Conservation (phyloP, 805 yeast species). For the Hanseniaspora valbyensis region DNA sequence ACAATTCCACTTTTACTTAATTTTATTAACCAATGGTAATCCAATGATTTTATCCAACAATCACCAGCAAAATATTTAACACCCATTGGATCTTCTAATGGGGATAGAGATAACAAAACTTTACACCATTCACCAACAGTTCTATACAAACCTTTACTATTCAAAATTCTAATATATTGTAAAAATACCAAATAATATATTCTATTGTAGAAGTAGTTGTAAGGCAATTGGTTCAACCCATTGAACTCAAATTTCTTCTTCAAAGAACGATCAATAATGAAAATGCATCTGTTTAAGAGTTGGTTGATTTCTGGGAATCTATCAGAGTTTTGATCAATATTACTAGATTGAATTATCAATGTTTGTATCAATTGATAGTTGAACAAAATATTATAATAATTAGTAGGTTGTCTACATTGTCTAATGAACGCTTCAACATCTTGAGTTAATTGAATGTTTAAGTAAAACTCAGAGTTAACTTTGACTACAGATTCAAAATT, state of each 20-base stretch:
- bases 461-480: constrained; percentile 41
- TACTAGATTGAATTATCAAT: constrained; percentile 4
- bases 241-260: constrained; percentile 49
- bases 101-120: constrained; percentile 54
- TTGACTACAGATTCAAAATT: constrained; percentile 30
- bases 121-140: constrained; percentile 74
- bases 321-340: constrained; percentile 13
- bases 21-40: constrained; percentile 50
- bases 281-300: constrained; percentile 61
- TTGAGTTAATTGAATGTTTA: constrained; percentile 59
- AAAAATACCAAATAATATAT: constrained; percentile 65
- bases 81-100: constrained; percentile 75
- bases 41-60: constrained; percentile 57
- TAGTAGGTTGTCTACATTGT: constrained; percentile 5
- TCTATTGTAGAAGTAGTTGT: constrained; percentile 61
- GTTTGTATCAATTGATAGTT: constrained; percentile 12
- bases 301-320: constrained; percentile 52
- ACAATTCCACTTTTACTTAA: constrained; percentile 47
- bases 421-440: constrained; percentile 61
- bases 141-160: constrained; percentile 63
- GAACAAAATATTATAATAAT: constrained; percentile 8
- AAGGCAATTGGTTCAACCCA: constrained; percentile 56
- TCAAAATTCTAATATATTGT: constrained; percentile 56
- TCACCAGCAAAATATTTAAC: constrained; percentile 73
- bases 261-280: constrained; percentile 67